phyloP scores from a whole-genome alignment of 345 rosid species.

The Gossypium australe region DNA sequence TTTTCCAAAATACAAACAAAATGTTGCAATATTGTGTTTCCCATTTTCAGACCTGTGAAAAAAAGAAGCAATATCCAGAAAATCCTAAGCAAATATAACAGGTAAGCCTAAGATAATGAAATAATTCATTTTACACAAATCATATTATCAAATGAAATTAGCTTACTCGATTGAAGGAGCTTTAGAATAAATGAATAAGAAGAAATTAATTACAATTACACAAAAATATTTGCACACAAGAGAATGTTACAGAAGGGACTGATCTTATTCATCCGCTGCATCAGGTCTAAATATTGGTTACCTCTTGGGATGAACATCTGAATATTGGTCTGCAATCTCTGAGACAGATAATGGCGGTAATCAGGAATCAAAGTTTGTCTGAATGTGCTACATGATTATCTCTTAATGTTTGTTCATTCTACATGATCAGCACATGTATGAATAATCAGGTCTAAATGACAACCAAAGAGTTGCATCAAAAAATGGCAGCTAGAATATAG shows the following conservation, averaged over 20 bases:
- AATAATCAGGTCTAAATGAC: neutral
- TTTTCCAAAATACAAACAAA: too few relatives aligned
- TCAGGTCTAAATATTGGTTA: too few relatives aligned
- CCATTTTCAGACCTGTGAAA: too few relatives aligned
- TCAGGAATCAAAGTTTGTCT: neutral
- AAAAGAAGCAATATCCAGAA: too few relatives aligned
- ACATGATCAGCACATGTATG: neutral
- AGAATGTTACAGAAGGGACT: slow-evolving; percentile 14
- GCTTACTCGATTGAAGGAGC: slow-evolving; percentile 10
- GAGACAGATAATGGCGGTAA: neutral
- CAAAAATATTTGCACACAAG: slow-evolving; percentile 3
- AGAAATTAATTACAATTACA: slow-evolving; percentile 12
- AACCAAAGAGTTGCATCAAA: neutral
- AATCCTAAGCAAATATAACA: too few relatives aligned
- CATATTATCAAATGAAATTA: neutral
- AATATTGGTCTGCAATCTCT: neutral
- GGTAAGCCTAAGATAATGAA: neutral
- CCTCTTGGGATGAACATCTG: neutral
- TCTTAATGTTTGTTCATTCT: neutral
- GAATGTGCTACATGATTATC: neutral
- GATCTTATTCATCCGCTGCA: slow-evolving; percentile 4
- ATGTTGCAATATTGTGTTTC: too few relatives aligned
- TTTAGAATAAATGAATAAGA: slow-evolving; percentile 7
- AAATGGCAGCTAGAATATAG: neutral
- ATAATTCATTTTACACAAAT: too few relatives aligned